Evolutionary conservation across 208 protist species (phyloP).

Genomic region (Trichomonas vaginalis): DNA sequence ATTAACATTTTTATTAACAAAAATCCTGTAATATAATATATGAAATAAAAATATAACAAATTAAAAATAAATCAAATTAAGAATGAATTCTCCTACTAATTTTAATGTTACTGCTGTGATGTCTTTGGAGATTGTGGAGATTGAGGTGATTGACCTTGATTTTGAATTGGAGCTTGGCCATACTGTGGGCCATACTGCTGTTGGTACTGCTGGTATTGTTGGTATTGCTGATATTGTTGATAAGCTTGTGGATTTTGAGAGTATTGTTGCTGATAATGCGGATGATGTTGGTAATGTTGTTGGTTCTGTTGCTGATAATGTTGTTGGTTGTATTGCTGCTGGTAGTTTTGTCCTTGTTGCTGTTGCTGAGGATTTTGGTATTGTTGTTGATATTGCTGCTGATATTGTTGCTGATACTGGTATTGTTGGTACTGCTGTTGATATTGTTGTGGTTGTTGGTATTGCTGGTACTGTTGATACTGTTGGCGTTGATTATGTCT

Average conservation of each 20-base stretch:
- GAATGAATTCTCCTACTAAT: too few species aligned
- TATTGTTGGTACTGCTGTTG: background rate
- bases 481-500: background rate
- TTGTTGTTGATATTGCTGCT: conserved; percentile 4
- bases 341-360: background rate
- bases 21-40: too few species aligned
- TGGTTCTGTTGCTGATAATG: conserved; percentile 12
- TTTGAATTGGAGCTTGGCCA: too few species aligned
- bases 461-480: conserved; percentile 7
- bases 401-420: background rate
- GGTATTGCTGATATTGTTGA: conserved; percentile 12
- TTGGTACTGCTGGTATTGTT: background rate
- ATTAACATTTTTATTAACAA: too few species aligned
- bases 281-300: conserved; percentile 19
- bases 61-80: too few species aligned
- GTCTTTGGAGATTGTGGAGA: too few species aligned
- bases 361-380: background rate
- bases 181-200: background rate
- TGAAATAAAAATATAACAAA: too few species aligned
- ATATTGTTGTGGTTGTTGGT: background rate
- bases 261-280: conserved; percentile 16
- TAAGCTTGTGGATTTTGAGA: background rate
- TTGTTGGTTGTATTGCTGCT: background rate
- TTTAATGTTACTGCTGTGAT: background rate
- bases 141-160: background rate